Conservation (phyloP, 108 stramenopile species). For the Aurantiochytrium sp. region DNA sequence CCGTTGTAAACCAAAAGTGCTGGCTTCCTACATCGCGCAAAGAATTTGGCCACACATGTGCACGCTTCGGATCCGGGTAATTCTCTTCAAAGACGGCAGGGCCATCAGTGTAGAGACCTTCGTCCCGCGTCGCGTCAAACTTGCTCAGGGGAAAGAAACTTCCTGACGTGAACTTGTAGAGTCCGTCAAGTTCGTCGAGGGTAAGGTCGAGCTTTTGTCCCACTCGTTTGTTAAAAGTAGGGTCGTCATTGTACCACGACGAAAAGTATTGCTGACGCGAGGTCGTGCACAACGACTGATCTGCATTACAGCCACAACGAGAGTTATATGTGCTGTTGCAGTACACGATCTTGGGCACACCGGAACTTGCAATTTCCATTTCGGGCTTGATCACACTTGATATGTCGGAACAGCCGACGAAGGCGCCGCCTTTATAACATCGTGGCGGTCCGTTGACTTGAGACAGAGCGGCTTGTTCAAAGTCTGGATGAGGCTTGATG, state of each 20-base stretch:
- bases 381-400: neutral
- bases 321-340: neutral
- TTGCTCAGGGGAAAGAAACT: neutral
- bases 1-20: neutral
- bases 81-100: neutral
- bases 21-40: neutral
- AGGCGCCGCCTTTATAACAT: neutral
- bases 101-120: neutral
- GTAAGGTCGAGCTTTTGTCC: neutral
- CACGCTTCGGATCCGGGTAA: neutral
- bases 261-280: neutral
- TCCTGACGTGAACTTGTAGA: neutral
- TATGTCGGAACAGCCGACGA: neutral
- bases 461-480: neutral
- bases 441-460: neutral
- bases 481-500: neutral
- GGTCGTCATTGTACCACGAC: neutral
- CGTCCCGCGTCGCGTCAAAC: neutral
- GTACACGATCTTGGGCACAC: neutral
- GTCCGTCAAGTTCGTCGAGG: neutral
- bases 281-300: neutral
- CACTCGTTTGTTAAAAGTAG: neutral
- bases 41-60: neutral
- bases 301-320: neutral
- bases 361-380: neutral